Evolutionary conservation across 2,329 filamentous ascomycete species (phyloP).

Genomic region (Cordyceps fumosorosea): DNA sequence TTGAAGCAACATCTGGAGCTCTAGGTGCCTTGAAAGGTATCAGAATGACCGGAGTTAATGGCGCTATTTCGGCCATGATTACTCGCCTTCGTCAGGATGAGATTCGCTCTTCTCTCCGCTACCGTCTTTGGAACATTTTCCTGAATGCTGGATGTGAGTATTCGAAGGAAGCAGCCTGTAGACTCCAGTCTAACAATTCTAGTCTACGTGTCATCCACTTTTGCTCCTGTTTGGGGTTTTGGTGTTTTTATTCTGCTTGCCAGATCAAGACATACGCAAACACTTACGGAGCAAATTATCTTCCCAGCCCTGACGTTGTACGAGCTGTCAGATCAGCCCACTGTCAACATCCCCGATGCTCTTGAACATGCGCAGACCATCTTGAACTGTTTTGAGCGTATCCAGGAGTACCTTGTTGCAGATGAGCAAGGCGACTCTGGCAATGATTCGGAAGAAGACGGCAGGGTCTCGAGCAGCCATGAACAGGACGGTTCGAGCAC

Average conservation of each 20-base stretch:
- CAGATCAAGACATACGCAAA: slow-evolving; percentile 8
- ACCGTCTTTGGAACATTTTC: slow-evolving; percentile 19
- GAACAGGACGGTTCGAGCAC: neutral
- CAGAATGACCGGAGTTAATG: slow-evolving; percentile 35
- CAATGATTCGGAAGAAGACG: neutral
- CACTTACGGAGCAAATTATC: slow-evolving; percentile 17
- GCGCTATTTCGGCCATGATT: slow-evolving; percentile 25
- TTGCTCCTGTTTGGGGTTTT: slow-evolving; percentile 19
- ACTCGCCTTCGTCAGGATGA: slow-evolving; percentile 30
- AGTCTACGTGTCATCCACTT: slow-evolving; percentile 13
- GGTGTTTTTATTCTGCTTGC: slow-evolving; percentile 16
- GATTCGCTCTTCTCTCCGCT: slow-evolving; percentile 24
- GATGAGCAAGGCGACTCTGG: slow-evolving; percentile 14
- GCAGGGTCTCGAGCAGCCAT: neutral
- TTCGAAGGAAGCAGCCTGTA: neutral
- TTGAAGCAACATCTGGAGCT: slow-evolving; percentile 19
- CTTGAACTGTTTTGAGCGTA: slow-evolving; percentile 17
- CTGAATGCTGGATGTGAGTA: slow-evolving; percentile 16
- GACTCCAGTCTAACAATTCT: neutral
- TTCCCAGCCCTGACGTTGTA: slow-evolving; percentile 19
- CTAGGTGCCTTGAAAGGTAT: slow-evolving; percentile 31
- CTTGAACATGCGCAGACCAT: slow-evolving; percentile 19
- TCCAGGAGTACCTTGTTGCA: slow-evolving; percentile 18
- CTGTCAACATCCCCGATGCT: slow-evolving; percentile 16
- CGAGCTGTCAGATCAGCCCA: slow-evolving; percentile 18